phyloP scores from a whole-genome alignment of 768 basidiomycete genomes.

The Auricularia heimuer region DNA sequence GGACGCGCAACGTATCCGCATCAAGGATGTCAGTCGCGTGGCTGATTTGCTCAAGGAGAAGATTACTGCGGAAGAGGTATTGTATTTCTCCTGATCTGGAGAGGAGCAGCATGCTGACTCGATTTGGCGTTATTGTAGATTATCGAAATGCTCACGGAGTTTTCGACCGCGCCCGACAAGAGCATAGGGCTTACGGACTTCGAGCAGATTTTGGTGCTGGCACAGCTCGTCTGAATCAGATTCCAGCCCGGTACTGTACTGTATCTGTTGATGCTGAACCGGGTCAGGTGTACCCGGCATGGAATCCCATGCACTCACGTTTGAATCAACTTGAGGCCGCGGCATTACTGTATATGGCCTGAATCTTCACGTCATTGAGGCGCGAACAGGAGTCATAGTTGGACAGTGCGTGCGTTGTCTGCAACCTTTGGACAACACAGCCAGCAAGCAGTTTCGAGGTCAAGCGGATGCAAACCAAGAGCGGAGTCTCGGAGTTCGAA shows the following conservation, averaged over 20 bases:
- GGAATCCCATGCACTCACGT: too few relatives aligned
- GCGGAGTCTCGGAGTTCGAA: too few relatives aligned
- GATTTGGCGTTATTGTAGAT: constrained; percentile 29
- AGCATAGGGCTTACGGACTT: constrained; percentile 63
- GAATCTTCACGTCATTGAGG: too few relatives aligned
- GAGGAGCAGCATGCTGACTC: neutral
- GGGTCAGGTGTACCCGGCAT: too few relatives aligned
- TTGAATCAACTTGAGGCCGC: too few relatives aligned
- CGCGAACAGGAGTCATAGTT: too few relatives aligned
- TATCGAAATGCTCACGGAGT: constrained; percentile 69
- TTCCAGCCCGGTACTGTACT: neutral
- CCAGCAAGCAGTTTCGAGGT: too few relatives aligned
- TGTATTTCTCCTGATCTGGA: constrained; percentile 12
- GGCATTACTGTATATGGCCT: too few relatives aligned
- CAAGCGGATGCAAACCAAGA: too few relatives aligned
- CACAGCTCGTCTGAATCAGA: constrained; percentile 38
- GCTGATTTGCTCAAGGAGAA: constrained; percentile 60
- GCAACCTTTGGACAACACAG: too few relatives aligned
- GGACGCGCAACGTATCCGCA: constrained; percentile 43
- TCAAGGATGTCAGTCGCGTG: constrained; percentile 55
- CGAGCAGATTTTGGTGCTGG: constrained; percentile 59
- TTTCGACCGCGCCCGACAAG: constrained; percentile 60
- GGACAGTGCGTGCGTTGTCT: too few relatives aligned
- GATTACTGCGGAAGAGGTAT: constrained; percentile 64
- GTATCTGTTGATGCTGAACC: too few relatives aligned